Conservation (phyloP, 495 filamentous ascomycete species). For the Lasiosphaeria ovina region DNA sequence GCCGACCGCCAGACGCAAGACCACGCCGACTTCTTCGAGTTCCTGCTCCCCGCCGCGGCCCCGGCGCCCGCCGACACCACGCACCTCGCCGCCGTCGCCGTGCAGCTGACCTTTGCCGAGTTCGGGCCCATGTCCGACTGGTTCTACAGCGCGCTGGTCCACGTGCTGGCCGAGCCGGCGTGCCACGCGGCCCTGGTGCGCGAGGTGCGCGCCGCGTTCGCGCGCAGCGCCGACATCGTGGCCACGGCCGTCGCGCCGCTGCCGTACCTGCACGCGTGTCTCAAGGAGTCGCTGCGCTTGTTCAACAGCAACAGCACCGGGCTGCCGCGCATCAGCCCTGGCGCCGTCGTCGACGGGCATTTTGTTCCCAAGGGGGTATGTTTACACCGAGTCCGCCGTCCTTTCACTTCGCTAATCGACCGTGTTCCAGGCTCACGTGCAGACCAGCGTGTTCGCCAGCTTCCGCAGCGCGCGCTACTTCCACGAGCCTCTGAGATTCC, state of each 20-base stretch:
- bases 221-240: not conserved
- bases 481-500: not conserved
- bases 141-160: not conserved
- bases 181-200: not conserved
- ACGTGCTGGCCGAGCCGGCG: not conserved
- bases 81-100: not conserved
- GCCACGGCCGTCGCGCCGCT: not conserved
- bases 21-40: slow-evolving; percentile 2
- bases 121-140: not conserved
- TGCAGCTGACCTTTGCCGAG: not conserved
- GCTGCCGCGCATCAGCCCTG: slow-evolving; percentile 1
- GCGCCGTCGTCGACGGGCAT: not conserved
- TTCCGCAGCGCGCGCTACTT: not conserved
- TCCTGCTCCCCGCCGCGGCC: not conserved
- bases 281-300: not conserved
- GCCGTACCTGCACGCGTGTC: not conserved
- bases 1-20: too few species aligned
- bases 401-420: too few species aligned
- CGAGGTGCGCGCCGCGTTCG: slow-evolving; percentile 2
- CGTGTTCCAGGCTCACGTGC: not conserved
- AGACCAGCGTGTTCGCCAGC: not conserved
- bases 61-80: not conserved
- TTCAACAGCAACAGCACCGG: not conserved
- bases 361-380: not conserved
- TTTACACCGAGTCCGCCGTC: too few species aligned